Evolutionary conservation across 371 early-diverging fungal genomes (phyloP).

Genomic region (Mortierella sp.): DNA sequence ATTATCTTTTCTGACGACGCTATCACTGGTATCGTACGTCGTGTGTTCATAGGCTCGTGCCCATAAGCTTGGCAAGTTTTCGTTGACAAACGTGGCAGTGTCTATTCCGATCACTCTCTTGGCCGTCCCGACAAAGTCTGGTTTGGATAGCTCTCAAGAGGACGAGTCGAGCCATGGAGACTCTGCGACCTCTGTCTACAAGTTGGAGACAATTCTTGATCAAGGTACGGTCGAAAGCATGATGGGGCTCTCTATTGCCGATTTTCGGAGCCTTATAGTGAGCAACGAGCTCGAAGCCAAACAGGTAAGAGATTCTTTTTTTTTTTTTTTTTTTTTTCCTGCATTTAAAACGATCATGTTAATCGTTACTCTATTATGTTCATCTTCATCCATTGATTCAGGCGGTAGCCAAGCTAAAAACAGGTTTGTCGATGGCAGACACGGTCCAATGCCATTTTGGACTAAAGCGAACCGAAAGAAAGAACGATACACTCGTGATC

Average conservation of each 20-base stretch:
- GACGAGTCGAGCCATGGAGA: no score
- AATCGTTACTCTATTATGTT: neutral
- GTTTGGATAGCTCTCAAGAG: neutral
- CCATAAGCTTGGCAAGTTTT: slow-evolving; percentile 43
- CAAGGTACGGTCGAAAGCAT: slow-evolving; percentile 19
- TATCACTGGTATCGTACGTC: no score
- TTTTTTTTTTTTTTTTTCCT: no score
- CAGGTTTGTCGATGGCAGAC: slow-evolving; percentile 20
- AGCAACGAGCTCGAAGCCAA: slow-evolving; percentile 24
- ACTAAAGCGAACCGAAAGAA: slow-evolving; percentile 22
- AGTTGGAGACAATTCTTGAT: slow-evolving; percentile 33
- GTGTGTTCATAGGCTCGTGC: slow-evolving; percentile 25
- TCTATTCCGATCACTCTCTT: slow-evolving; percentile 35
- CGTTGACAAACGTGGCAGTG: slow-evolving; percentile 32
- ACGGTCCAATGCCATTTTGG: slow-evolving; percentile 34
- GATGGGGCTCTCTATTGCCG: slow-evolving; percentile 6
- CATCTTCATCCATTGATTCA: neutral
- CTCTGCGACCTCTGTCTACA: no score
- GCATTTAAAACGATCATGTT: no score
- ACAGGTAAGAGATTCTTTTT: slow-evolving; percentile 18
- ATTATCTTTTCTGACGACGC: no score
- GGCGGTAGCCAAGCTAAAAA: slow-evolving; percentile 24
- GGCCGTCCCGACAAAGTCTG: neutral
- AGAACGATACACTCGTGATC: slow-evolving; percentile 28
- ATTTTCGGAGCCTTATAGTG: slow-evolving; percentile 27